Evolutionary conservation across 352 stramenopile species (phyloP).

Genomic region (Halophytophthora polymorphica): DNA sequence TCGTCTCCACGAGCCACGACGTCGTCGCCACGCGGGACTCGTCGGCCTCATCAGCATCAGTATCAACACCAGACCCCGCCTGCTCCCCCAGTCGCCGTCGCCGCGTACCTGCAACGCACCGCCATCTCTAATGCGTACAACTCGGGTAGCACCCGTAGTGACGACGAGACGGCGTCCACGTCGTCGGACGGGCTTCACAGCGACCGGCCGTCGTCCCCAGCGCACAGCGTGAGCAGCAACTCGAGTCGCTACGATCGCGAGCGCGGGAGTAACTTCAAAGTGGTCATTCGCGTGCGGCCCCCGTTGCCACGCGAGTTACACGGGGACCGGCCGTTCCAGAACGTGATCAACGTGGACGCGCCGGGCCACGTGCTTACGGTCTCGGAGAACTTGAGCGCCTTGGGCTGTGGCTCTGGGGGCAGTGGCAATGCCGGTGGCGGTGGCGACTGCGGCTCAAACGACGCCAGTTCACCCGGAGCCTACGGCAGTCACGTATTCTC

Average conservation of each 20-base stretch:
- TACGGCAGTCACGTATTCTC: slow-evolving; percentile 90
- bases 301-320: slow-evolving; percentile 87
- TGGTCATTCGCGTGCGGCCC: slow-evolving; percentile 91
- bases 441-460: slow-evolving; percentile 3
- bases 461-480: slow-evolving; percentile 30
- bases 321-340: slow-evolving; percentile 87
- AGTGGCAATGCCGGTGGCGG: slow-evolving; percentile 21
- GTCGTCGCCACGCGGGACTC: slow-evolving; percentile 21
- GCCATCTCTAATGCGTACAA: slow-evolving; percentile 69
- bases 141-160: slow-evolving; percentile 26
- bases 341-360: slow-evolving; percentile 86
- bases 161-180: slow-evolving; percentile 62
- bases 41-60: slow-evolving; percentile 24
- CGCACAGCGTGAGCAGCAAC: slow-evolving; percentile 29
- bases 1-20: slow-evolving; percentile 28
- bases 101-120: slow-evolving; percentile 49
- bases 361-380: slow-evolving; percentile 86
- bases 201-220: slow-evolving; percentile 36
- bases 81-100: slow-evolving; percentile 6
- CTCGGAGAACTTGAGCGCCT: slow-evolving; percentile 75
- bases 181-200: slow-evolving; percentile 40
- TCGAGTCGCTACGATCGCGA: slow-evolving; percentile 31
- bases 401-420: slow-evolving; percentile 24
- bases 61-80: slow-evolving; percentile 22
- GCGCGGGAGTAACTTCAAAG: slow-evolving; percentile 87